A percentile compares a stretch with the other conserved stretches of the same genome.
Evolutionary conservation across 768 basidiomycete species (phyloP).

Genomic region (Termitomyces sp.): DNA sequence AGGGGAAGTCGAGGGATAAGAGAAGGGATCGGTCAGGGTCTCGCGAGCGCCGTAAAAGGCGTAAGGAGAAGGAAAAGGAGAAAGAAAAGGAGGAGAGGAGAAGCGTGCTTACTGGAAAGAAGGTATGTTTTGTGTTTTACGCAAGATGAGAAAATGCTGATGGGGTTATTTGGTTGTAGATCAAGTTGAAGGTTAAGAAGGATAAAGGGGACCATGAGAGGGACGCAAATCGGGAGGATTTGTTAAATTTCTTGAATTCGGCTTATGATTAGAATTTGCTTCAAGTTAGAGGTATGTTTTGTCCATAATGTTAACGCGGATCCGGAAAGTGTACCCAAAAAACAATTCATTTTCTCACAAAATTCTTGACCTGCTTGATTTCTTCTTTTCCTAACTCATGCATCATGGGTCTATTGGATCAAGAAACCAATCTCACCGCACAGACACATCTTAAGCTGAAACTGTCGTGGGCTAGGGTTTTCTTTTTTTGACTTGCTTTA

Average conservation of each 20-base stretch:
- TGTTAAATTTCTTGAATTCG: constrained; percentile 17
- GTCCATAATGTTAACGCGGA: neutral
- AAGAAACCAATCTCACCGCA: neutral
- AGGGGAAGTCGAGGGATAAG: constrained; percentile 6
- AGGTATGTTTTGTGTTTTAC: constrained; percentile 4
- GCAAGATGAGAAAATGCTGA: neutral
- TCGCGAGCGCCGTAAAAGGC: constrained; percentile 12
- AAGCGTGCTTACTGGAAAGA: constrained; percentile 18
- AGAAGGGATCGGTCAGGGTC: constrained; percentile 10
- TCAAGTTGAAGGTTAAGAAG: constrained; percentile 19
- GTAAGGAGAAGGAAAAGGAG: constrained; percentile 12
- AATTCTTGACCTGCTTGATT: neutral
- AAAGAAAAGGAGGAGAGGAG: constrained; percentile 16
- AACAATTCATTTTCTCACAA: neutral
- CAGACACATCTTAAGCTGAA: neutral
- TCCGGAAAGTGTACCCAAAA: neutral
- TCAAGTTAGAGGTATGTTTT: neutral
- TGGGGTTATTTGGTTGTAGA: constrained; percentile 3
- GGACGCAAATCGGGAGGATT: constrained; percentile 16
- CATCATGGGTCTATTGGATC: neutral
- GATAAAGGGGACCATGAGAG: constrained; percentile 19
- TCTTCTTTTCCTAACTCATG: neutral
- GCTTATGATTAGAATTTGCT: constrained; percentile 10
- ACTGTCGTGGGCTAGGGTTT: no score
- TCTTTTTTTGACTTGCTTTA: no score